Conservation (phyloP, 2,329 filamentous ascomycete genomes). For the Aspergillus sp. region DNA sequence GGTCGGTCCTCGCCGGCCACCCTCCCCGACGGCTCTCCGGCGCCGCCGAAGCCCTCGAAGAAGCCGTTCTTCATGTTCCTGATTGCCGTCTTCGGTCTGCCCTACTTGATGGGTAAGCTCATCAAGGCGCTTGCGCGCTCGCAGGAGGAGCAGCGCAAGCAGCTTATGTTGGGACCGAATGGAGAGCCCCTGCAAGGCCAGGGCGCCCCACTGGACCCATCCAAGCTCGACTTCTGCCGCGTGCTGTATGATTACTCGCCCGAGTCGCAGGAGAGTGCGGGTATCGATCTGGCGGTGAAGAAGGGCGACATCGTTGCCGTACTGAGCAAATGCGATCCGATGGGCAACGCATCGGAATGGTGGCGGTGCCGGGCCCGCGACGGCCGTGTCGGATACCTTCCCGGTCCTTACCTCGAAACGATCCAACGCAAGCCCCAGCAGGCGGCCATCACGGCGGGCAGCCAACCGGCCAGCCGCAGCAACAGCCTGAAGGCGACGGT, state of each 20-base stretch:
- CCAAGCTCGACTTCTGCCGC: conserved; percentile 94
- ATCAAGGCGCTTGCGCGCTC: conserved; percentile 80
- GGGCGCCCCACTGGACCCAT: conserved; percentile 67
- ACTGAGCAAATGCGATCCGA: conserved; percentile 84
- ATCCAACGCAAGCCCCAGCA: conserved; percentile 57
- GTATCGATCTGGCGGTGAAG: conserved; percentile 85
- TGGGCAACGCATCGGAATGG: conserved; percentile 92
- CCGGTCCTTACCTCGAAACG: conserved; percentile 81
- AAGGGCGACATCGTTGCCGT: conserved; percentile 96
- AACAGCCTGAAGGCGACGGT: conserved; percentile 51
- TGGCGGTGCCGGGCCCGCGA: conserved; percentile 92
- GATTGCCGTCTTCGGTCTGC: conserved; percentile 88
- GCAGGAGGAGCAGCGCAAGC: conserved; percentile 72
- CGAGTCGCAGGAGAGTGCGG: conserved; percentile 61
- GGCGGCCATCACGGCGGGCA: conserved; percentile 43
- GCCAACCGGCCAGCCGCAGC: conserved; percentile 47
- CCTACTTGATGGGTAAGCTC: conserved; percentile 95
- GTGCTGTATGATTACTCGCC: conserved; percentile 93
- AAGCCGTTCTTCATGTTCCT: conserved; percentile 97
- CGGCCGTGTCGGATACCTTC: conserved; percentile 86
- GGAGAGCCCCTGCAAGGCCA: conserved; percentile 35
- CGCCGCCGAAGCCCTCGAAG: conserved; percentile 73
- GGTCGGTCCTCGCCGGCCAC: conserved; percentile 50
- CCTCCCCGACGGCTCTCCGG: conserved; percentile 65
- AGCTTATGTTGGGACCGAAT: conserved; percentile 54